A percentile compares a stretch with the other conserved stretches of the same genome.
phyloP scores from a whole-genome alignment of 2,329 filamentous ascomycete species.

The Daldinia eschscholtzii region DNA sequence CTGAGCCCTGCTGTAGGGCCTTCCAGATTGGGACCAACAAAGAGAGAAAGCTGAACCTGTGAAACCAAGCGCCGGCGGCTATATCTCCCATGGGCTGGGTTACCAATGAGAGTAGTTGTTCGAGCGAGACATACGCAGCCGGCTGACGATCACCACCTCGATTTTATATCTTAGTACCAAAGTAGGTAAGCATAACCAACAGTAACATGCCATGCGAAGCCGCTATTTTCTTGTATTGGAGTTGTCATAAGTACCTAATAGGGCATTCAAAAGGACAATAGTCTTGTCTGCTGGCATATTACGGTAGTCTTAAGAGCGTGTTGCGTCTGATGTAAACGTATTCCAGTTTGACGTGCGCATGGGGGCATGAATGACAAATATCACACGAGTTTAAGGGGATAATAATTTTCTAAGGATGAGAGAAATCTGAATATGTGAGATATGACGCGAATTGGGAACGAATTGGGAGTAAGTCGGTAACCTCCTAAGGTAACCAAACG shows the following conservation, averaged over 20 bases:
- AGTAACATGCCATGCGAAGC: slow-evolving; percentile 1
- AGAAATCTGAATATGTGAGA: slow-evolving; percentile 15
- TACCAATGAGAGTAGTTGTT: slow-evolving; percentile 24
- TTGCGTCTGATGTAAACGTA: not conserved
- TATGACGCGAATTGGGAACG: slow-evolving; percentile 13
- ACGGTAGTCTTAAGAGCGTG: slow-evolving; percentile 21
- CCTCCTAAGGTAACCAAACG: not conserved
- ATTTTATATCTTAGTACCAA: not conserved
- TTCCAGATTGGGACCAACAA: slow-evolving; percentile 36
- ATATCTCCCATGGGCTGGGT: slow-evolving; percentile 14
- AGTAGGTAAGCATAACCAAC: not conserved
- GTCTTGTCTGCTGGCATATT: slow-evolving; percentile 7
- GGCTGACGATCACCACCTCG: slow-evolving; percentile 25
- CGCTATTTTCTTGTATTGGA: not conserved
- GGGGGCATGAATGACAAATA: slow-evolving; percentile 15
- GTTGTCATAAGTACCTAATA: not conserved
- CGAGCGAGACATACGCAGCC: slow-evolving; percentile 12
- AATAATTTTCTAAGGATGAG: not conserved
- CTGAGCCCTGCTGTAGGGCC: slow-evolving; percentile 15
- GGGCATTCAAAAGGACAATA: not conserved
- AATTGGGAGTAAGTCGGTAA: not conserved
- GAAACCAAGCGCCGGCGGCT: slow-evolving; percentile 37
- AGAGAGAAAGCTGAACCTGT: slow-evolving; percentile 27
- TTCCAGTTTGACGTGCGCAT: not conserved
- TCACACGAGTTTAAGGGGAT: not conserved